Conservation (phyloP, 805 yeast genomes). For the Teunomyces pallodes region DNA sequence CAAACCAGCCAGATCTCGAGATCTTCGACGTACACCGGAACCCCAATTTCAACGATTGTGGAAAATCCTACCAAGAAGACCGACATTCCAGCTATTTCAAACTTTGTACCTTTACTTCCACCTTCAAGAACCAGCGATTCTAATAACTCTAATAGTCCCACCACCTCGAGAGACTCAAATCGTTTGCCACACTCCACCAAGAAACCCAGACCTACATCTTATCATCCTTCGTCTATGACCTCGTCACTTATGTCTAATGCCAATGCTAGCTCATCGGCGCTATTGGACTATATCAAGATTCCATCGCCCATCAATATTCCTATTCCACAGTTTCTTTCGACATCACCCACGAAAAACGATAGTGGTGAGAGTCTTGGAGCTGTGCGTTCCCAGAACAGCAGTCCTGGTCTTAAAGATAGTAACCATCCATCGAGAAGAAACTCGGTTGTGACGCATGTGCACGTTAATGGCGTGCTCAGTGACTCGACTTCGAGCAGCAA, state of each 20-base stretch:
- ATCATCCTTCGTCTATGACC: slow-evolving; percentile 62
- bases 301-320: slow-evolving; percentile 33
- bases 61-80: slow-evolving; percentile 39
- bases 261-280: slow-evolving; percentile 15
- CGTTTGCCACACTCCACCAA: slow-evolving; percentile 46
- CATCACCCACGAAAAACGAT: slow-evolving; percentile 34
- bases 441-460: slow-evolving; percentile 42
- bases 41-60: slow-evolving; percentile 44
- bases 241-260: slow-evolving; percentile 21
- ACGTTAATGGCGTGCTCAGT: slow-evolving; percentile 43
- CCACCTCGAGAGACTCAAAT: slow-evolving; percentile 19
- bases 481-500: slow-evolving; percentile 9
- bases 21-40: slow-evolving; percentile 30
- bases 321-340: slow-evolving; percentile 34
- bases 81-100: slow-evolving; percentile 13
- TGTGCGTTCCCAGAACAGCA: slow-evolving; percentile 7
- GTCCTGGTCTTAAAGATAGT: slow-evolving; percentile 11
- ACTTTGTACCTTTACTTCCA: slow-evolving; percentile 6
- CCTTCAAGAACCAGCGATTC: slow-evolving; percentile 10
- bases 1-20: slow-evolving; percentile 12
- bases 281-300: slow-evolving; percentile 33
- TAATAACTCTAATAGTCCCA: not conserved
- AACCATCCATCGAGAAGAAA: slow-evolving; percentile 26
- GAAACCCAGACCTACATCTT: slow-evolving; percentile 81
- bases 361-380: slow-evolving; percentile 16